Base-by-base conservation (phyloP, 768 basidiomycete species). In the Pleurotus tuoliensis region DNA sequence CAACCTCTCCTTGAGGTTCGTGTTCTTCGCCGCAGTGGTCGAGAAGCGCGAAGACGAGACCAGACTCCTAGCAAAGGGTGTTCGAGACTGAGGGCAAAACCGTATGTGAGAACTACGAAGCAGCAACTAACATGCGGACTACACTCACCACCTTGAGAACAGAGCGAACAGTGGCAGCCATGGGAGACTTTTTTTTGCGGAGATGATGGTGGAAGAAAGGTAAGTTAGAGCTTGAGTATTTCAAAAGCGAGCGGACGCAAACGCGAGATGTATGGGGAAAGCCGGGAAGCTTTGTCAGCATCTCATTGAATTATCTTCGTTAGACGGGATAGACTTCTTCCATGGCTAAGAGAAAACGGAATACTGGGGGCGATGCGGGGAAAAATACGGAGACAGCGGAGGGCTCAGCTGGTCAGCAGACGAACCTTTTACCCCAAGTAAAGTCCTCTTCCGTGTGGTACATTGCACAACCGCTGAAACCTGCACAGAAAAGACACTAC, bases 1-100 rank as follows among this genome's bases (percentile, higher is more conserved):
- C 59, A 98, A 81, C 52, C 93, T 83, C 74, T 98, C 94, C 78
- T 95, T 96, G 69, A 98, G 82, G 24, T 92, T 85, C 58, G 82
- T 79, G 44, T 82, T 82, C 72, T 87, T 89, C 27, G 82, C 67
- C 44, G 78, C 73, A 13, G 86, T 78, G n/a, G 88, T 87, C 47
- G 82, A 83, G 64, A 86, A 82, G 54, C 86, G 34, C 12, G 51
- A 39, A 34, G 80, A 76, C 38, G 76, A 72, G 56, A 76, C 65
- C 16, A 73, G 64, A 40, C 72, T 68, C 62, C 77, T 81, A 64
- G 76, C 71, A 62, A 71, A 64, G 30, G 76, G 71, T 56, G 76
- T 79, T 58, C 81, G 84, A 30, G 82, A 79, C 83, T 84, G 62
- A 57, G 58, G 55, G 56, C 57, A 44, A 56, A 46, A 40, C 54